Percentiles rank a stretch among this genome's conserved stretches.
Conservation (phyloP, 2,329 filamentous ascomycete genomes). For the Exserohilum rostratum region DNA sequence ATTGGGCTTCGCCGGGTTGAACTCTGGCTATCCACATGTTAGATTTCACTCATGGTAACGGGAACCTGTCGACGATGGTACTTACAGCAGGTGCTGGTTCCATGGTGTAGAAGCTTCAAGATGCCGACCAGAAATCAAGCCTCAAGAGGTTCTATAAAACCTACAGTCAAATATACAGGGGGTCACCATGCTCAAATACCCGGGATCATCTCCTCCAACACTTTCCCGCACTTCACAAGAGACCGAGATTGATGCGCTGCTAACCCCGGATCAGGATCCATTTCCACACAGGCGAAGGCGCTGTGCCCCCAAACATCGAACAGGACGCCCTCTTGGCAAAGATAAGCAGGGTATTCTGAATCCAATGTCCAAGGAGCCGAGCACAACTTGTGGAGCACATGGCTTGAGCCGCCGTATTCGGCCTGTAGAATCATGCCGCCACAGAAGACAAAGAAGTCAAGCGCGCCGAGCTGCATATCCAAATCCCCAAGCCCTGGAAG, state of each 20-base stretch:
- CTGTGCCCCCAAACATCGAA: constrained; percentile 24
- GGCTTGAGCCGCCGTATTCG: constrained; percentile 11
- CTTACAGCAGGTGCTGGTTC: constrained; percentile 26
- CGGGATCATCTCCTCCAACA: constrained; percentile 1
- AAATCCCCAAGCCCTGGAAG: constrained; percentile 17
- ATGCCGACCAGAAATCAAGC: constrained; percentile 6
- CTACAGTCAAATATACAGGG: constrained; percentile 17
- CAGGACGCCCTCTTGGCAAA: constrained; percentile 36
- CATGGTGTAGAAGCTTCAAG: constrained; percentile 14
- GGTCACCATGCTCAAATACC: constrained; percentile 26
- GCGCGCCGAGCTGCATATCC: constrained; percentile 13
- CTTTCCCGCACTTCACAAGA: constrained; percentile 16
- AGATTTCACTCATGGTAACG: background rate
- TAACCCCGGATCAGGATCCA: constrained; percentile 15
- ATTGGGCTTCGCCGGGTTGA: constrained; percentile 53
- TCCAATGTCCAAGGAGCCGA: constrained; percentile 21
- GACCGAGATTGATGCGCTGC: constrained; percentile 12
- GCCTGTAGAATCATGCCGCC: constrained; percentile 12
- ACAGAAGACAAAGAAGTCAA: constrained; percentile 7
- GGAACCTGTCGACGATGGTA: background rate
- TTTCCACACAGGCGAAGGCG: constrained; percentile 22
- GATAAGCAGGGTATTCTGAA: constrained; percentile 31
- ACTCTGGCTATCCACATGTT: constrained; percentile 44
- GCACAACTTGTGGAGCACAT: constrained; percentile 12
- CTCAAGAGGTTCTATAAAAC: constrained; percentile 2